Percentiles rank a stretch among this genome's conserved stretches.
Conservation (phyloP, 176 grass and related monocot species). For the Aegilops umbellulata region DNA sequence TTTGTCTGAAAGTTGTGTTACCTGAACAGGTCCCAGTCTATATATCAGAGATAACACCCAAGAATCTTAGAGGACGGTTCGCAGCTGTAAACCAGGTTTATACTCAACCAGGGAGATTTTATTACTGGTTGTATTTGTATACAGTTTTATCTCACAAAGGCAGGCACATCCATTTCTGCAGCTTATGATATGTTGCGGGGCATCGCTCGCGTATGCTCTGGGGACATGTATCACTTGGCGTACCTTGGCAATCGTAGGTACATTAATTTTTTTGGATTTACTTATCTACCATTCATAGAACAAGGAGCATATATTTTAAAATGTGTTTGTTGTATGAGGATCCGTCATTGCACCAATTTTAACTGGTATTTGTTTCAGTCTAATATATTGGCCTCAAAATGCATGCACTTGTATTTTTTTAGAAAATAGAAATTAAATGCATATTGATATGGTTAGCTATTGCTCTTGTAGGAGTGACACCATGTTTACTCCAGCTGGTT, state of each 20-base stretch:
- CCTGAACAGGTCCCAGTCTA: conserved; percentile 74
- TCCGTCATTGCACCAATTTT: not conserved
- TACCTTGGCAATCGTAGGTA: conserved; percentile 74
- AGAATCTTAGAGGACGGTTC: conserved; percentile 82
- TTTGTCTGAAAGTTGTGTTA: conserved; percentile 8
- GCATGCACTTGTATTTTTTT: not conserved
- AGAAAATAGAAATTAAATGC: too few relatives aligned
- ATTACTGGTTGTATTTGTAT: not conserved
- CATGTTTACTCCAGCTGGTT: conserved; percentile 66
- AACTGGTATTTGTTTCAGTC: not conserved
- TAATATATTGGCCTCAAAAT: not conserved
- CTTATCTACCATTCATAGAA: not conserved
- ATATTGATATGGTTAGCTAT: not conserved
- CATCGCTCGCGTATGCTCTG: conserved; percentile 57
- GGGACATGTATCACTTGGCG: conserved; percentile 72
- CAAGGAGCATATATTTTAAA: not conserved
- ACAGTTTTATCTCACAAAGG: not conserved
- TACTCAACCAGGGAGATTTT: not conserved
- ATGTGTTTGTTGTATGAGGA: not conserved
- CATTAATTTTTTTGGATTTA: not conserved
- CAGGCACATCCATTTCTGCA: conserved; percentile 17
- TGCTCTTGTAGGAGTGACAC: conserved; percentile 48
- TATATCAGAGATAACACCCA: conserved; percentile 92
- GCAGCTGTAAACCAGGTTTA: conserved; percentile 72
- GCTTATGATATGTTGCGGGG: conserved; percentile 89